These are phyloP conservation scores for Eucommia ulmoides DNA, from an alignment of 257 asterid species.

Conservation along the genomic window DNA sequence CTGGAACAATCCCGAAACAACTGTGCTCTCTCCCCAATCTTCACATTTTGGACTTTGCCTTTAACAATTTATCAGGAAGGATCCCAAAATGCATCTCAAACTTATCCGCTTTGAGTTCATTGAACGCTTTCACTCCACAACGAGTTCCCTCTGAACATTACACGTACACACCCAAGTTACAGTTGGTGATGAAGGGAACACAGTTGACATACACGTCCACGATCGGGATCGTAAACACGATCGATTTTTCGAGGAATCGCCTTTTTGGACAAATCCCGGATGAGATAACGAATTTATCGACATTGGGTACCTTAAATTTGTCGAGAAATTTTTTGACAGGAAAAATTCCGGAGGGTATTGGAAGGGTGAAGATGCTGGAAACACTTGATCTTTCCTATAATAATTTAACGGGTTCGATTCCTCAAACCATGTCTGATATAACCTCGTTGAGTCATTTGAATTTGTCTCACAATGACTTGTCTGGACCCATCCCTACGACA, in stretches of 20 bases:
- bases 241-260: slow-evolving; percentile 12
- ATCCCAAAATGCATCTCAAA: slow-evolving; percentile 11
- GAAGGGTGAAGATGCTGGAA: slow-evolving; percentile 6
- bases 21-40: slow-evolving; percentile 11
- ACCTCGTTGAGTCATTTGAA: slow-evolving; percentile 8
- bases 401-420: slow-evolving; percentile 6
- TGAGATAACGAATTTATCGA: slow-evolving; percentile 5
- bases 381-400: slow-evolving; percentile 17
- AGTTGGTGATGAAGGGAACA: slow-evolving; percentile 14
- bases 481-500: slow-evolving; percentile 6
- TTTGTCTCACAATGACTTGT: slow-evolving; percentile 6
- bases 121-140: not conserved
- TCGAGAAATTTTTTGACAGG: slow-evolving; percentile 15
- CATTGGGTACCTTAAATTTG: slow-evolving; percentile 11
- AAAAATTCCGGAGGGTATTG: slow-evolving; percentile 12
- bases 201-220: slow-evolving; percentile 4
- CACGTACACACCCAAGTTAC: slow-evolving; percentile 3
- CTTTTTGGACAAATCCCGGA: slow-evolving; percentile 5
- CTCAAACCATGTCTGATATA: slow-evolving; percentile 8
- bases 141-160: not conserved
- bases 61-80: slow-evolving; percentile 12
- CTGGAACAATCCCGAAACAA: slow-evolving; percentile 6
- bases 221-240: slow-evolving; percentile 9
- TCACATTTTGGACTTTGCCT: slow-evolving; percentile 18
- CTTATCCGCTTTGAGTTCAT: not conserved